Evolutionary conservation across 208 protist genomes (phyloP), one percentile per base, ranked within the genome.

Genomic region (Leishmania gerbilli): DNA sequence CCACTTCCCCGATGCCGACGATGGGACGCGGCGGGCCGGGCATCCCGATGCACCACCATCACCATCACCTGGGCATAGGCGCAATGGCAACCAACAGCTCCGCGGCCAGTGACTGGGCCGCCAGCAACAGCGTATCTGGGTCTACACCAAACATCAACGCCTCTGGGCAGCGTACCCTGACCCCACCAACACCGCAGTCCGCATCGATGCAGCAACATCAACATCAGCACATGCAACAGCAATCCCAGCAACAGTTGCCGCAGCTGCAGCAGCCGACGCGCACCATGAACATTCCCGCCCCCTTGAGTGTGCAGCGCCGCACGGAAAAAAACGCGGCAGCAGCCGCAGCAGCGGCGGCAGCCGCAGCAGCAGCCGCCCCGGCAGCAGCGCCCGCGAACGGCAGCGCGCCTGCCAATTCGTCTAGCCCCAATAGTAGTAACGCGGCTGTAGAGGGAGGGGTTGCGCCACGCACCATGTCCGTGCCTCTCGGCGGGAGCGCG

Each of bases 1-100:
- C 77, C 53, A 64, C 27, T n/a, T 69, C 76, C 47, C 21, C 76
- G 19, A 56, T 74, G 72, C 84, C 84, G 58, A 58, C 68, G 27
- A 76, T 76, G 2, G 62, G 65, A 64, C 84, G 74, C 2, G 37
- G 71, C 15, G 76, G 71, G 31, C 64, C 55, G 58, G 53, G 67
- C 51, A 85, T 82, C 17, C 51, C 64, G 34, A 84, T 83, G 55
- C 83, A 85, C 42, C 83, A 88, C 37, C 80, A 90, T 51, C 87
- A 90, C 62, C 84, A 88, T 15, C 84, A 86, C 40, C 68, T 79
- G 27, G 76, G 76, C 40, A 56, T 65, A 17, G 76, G 76, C 71
- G 19, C 84, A 31, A 45, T 83, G 84, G 60, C 79, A 8, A 76
- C 51, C 3, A 83, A 21, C 56, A 68, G 31, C 42, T 58, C 65